Base-by-base conservation (phyloP, 202 grass and related monocot species). In the Schoenoplectus triqueter region DNA sequence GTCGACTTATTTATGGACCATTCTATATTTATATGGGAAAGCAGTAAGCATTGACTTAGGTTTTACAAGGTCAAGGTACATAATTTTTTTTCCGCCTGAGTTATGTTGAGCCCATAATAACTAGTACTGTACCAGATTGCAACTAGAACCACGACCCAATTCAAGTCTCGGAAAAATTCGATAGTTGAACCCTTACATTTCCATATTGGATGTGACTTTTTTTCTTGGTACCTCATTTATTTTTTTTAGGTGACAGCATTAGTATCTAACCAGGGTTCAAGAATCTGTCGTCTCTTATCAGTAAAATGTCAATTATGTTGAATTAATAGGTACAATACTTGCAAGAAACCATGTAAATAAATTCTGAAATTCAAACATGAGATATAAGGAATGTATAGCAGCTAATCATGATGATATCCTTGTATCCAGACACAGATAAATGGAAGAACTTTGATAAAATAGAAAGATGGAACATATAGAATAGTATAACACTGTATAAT, bases 281-380 rank as follows among this genome's bases (percentile, higher is more conserved):
- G 31, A 71, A 46, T 46, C 15, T 19, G 44, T 18, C 20, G 1
- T 73, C 6, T 50, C 31, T 31, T 31, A 73, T 17, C 39, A 41
- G 15, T 50, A 11, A 73, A 50, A 11, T 49, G 50, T 10, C 69
- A 73, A 11, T 10, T 17, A 50, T 73, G 7, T 20, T 1, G 3
- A 49, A 19, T 7, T 47, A 72, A 45, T 70, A 18, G 14, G 68
- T 4, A 45, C 5, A 15, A 15, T 44, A 69, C 66, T 69, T 31
- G 4, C 4, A 69, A 47, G 42, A 47, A 8, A 73, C 10, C 0
- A 7, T 50, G 17, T 31, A 31, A 50, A 73, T 45, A 10, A n/a
- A 20, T 73, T 73, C 46, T 73, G 8, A 73, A 73, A 73, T 73
- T 71, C 0, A 41, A 71, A 73, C 42, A 31, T 31, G 31, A 31